A percentile compares a stretch with the other conserved stretches of the same genome.
Evolutionary conservation across 2,329 filamentous ascomycete species (phyloP).

Genomic region (Claviceps digitariae): DNA sequence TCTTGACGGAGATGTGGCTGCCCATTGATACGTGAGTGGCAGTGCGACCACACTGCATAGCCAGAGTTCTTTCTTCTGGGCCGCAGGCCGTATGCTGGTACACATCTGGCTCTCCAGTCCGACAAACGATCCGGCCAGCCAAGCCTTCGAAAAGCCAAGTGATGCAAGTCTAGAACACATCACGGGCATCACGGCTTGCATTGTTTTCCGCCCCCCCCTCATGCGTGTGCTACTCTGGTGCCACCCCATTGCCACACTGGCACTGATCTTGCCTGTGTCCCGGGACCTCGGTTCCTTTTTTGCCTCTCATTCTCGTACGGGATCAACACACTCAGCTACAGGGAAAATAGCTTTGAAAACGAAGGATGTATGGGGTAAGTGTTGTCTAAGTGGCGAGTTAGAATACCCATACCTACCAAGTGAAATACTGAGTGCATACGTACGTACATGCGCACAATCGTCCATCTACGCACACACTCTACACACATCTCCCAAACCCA

Average conservation of each 20-base stretch:
- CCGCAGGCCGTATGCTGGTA: no score
- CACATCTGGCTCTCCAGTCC: no score
- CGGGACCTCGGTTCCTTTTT: neutral
- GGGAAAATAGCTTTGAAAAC: no score
- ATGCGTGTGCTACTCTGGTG: neutral
- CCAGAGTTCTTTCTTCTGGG: neutral
- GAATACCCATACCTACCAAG: no score
- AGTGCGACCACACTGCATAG: neutral
- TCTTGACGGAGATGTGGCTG: neutral
- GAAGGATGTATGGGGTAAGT: no score
- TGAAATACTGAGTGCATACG: no score
- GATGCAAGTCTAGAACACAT: conserved; percentile 3
- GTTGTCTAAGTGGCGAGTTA: no score
- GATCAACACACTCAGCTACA: no score
- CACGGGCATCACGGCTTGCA: neutral
- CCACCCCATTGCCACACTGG: neutral
- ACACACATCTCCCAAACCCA: no score
- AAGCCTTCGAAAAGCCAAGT: neutral
- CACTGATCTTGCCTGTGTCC: neutral
- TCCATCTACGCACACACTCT: no score
- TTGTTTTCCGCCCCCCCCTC: neutral
- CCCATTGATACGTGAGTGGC: neutral
- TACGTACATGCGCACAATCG: no score
- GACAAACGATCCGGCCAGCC: no score
- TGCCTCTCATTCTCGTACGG: neutral